A percentile compares a stretch with the other conserved stretches of the same genome.
These are phyloP conservation scores for Zymoseptoria pseudotritici DNA, from an alignment of 2,329 filamentous ascomycete species.

Conservation along the genomic window DNA sequence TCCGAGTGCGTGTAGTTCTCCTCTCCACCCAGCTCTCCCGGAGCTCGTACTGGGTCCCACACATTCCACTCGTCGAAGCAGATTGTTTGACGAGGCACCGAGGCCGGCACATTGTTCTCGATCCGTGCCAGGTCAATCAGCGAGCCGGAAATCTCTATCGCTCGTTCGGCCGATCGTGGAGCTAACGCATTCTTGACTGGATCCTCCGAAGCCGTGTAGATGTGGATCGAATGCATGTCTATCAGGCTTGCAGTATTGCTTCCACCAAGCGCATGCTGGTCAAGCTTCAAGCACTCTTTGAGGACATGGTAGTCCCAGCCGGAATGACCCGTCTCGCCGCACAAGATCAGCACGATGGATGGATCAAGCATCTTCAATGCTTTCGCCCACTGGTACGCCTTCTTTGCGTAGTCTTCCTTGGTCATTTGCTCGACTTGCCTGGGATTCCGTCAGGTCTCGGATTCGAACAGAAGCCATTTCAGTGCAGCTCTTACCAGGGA, in stretches of 20 bases:
- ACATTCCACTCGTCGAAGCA: slow-evolving; percentile 86
- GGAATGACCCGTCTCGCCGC: slow-evolving; percentile 61
- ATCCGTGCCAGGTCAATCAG: slow-evolving; percentile 68
- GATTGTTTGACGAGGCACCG: slow-evolving; percentile 58
- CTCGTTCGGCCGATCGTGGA: slow-evolving; percentile 62
- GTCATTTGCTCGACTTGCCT: slow-evolving; percentile 59
- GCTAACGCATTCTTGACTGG: slow-evolving; percentile 52
- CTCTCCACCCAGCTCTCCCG: slow-evolving; percentile 64
- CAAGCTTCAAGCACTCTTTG: slow-evolving; percentile 56
- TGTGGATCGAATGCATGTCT: slow-evolving; percentile 75
- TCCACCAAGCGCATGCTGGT: slow-evolving; percentile 43
- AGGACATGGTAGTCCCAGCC: slow-evolving; percentile 69
- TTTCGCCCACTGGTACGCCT: slow-evolving; percentile 65
- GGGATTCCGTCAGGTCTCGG: background rate
- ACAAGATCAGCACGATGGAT: slow-evolving; percentile 61
- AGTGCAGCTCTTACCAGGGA: slow-evolving; percentile 35
- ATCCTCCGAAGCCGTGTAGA: slow-evolving; percentile 57
- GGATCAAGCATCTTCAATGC: slow-evolving; percentile 66
- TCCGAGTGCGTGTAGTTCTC: slow-evolving; percentile 69
- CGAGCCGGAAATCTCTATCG: slow-evolving; percentile 61
- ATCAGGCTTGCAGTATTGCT: slow-evolving; percentile 47
- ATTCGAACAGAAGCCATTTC: background rate
- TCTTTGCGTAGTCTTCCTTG: slow-evolving; percentile 61
- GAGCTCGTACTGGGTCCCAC: slow-evolving; percentile 66
- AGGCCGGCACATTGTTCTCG: slow-evolving; percentile 55